These are phyloP conservation scores for Paraphaeosphaeria sporulosa DNA, from an alignment of 2,329 filamentous ascomycete genomes.

Conservation along the genomic window DNA sequence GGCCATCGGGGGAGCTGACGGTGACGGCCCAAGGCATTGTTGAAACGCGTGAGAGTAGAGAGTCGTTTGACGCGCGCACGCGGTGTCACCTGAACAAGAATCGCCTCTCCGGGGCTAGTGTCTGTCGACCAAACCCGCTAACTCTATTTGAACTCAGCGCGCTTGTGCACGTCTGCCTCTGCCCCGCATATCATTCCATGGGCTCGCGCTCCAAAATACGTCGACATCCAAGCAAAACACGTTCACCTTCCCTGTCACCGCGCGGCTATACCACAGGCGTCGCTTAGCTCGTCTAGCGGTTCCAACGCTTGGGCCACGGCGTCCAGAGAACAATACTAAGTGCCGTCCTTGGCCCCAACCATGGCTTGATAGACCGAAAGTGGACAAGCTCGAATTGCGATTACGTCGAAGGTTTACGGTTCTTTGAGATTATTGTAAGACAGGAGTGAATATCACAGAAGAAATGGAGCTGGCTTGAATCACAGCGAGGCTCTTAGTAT, in stretches of 20 bases:
- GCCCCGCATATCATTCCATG: not conserved
- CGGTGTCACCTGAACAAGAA: conserved; percentile 2
- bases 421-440: not conserved
- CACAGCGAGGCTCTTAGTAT: conserved; percentile 3
- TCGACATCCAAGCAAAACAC: not conserved
- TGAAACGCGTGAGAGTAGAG: conserved; percentile 7
- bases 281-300: conserved; percentile 12
- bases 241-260: not conserved
- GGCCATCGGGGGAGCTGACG: conserved; percentile 2
- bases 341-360: conserved; percentile 22
- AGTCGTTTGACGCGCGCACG: not conserved
- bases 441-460: conserved; percentile 2
- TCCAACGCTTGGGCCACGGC: conserved; percentile 24
- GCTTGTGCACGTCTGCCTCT: not conserved
- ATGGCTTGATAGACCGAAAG: conserved; percentile 21
- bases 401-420: not conserved
- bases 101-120: too few species aligned
- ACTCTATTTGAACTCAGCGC: not conserved
- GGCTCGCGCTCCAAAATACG: too few species aligned
- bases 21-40: conserved; percentile 15
- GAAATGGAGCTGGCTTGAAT: not conserved
- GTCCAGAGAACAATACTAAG: conserved; percentile 47
- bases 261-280: not conserved
- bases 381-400: not conserved
- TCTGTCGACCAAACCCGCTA: not conserved